These are phyloP conservation scores for Globisporangium iwayamae DNA, from an alignment of 352 stramenopile species.

Conservation along the genomic window DNA sequence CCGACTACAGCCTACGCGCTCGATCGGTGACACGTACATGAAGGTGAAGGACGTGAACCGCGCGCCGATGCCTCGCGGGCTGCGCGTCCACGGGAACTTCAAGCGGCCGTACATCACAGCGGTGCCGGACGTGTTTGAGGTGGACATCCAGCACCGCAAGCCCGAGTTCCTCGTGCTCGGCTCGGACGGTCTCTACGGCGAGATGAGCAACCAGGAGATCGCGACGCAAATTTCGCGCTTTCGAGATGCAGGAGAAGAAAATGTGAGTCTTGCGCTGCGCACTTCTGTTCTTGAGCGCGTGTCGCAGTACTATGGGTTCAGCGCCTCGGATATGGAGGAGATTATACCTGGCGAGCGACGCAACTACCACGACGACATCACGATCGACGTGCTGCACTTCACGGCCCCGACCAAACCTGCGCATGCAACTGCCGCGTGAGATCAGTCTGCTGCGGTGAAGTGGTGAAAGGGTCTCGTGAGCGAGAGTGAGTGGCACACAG, in stretches of 20 bases:
- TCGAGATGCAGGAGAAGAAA: constrained; percentile 44
- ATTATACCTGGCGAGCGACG: constrained; percentile 53
- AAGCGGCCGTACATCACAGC: constrained; percentile 58
- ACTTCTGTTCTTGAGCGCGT: constrained; percentile 47
- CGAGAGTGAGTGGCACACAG: neutral
- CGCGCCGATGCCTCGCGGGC: constrained; percentile 50
- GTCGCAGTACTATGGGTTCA: constrained; percentile 52
- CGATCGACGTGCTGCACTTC: constrained; percentile 69
- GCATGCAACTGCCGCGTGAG: constrained; percentile 18
- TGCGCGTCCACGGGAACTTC: constrained; percentile 57
- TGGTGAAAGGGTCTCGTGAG: neutral
- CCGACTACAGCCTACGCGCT: constrained; percentile 60
- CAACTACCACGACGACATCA: constrained; percentile 75
- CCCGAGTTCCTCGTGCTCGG: constrained; percentile 63
- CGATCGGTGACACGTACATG: constrained; percentile 72
- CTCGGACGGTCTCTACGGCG: constrained; percentile 59
- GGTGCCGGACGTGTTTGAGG: constrained; percentile 62
- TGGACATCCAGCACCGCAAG: constrained; percentile 43
- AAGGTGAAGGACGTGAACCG: constrained; percentile 72
- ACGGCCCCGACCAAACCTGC: constrained; percentile 20
- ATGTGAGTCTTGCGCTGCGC: constrained; percentile 50
- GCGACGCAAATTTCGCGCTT: constrained; percentile 43
- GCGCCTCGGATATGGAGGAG: constrained; percentile 38
- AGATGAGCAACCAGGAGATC: constrained; percentile 65
- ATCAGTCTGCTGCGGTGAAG: neutral